A percentile compares a stretch with the other conserved stretches of the same genome.
Conservation (phyloP, 2,329 filamentous ascomycete species). For the Sporothrix inflata region DNA sequence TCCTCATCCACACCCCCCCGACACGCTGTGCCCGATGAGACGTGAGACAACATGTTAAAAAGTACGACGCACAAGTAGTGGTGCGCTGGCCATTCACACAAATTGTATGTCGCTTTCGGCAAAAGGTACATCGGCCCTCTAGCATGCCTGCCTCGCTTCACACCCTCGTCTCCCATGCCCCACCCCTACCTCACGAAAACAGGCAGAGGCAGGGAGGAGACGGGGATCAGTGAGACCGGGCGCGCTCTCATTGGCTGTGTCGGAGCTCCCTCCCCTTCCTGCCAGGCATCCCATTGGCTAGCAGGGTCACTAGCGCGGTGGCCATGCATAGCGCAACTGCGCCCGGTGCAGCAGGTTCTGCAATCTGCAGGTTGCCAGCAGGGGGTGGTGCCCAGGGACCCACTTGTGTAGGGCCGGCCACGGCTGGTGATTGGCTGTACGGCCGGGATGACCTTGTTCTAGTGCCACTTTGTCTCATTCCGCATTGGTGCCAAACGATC, state of each 20-base stretch:
- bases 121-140: not conserved
- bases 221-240: not conserved
- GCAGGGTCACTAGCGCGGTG: not conserved
- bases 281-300: not conserved
- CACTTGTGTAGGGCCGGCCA: not conserved
- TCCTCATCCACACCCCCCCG: not conserved
- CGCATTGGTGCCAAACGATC: not conserved
- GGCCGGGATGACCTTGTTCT: constrained; percentile 19
- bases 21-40: constrained; percentile 9
- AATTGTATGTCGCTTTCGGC: not conserved
- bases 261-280: too few species aligned
- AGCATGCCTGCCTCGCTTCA: not conserved
- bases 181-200: constrained; percentile 2
- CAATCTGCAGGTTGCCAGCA: not conserved
- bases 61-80: not conserved
- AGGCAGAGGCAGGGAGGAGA: not conserved
- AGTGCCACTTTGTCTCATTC: constrained; percentile 12
- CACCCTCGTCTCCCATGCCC: not conserved
- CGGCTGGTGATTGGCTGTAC: not conserved
- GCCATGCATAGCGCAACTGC: not conserved
- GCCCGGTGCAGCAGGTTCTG: not conserved
- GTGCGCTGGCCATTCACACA: not conserved
- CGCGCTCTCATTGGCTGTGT: not conserved
- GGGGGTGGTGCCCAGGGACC: not conserved
- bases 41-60: constrained; percentile 1